Evolutionary conservation across 1,284 basidiomycete genomes (phyloP).

Genomic region (Apiotrichum siamense): DNA sequence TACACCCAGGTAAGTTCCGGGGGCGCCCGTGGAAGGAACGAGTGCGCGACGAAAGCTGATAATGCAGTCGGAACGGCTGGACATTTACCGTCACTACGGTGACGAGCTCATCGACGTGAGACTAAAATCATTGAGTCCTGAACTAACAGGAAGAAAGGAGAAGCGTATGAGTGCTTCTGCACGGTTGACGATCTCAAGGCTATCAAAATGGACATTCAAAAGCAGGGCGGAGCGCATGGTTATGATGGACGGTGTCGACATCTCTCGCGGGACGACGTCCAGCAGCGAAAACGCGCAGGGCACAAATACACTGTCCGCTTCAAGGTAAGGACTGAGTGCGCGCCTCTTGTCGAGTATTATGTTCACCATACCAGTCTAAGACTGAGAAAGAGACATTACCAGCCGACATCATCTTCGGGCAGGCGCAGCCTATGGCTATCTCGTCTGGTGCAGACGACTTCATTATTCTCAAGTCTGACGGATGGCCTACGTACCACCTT

Average conservation of each 20-base stretch:
- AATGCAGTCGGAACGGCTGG: slow-evolving; percentile 75
- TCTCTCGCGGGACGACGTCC: slow-evolving; percentile 76
- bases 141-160: slow-evolving; percentile 59
- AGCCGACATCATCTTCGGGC: slow-evolving; percentile 30
- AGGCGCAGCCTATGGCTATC: slow-evolving; percentile 21
- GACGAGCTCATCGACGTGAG: slow-evolving; percentile 67
- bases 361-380: slow-evolving; percentile 14
- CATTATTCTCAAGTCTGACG: slow-evolving; percentile 84
- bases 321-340: slow-evolving; percentile 58
- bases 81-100: slow-evolving; percentile 72
- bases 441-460: slow-evolving; percentile 63
- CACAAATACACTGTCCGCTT: slow-evolving; percentile 77
- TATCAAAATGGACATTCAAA: slow-evolving; percentile 62
- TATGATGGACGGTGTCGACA: slow-evolving; percentile 83
- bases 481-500: slow-evolving; percentile 93
- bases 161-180: slow-evolving; percentile 95
- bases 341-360: neutral
- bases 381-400: slow-evolving; percentile 18
- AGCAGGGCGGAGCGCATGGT: slow-evolving; percentile 63
- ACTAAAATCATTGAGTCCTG: neutral
- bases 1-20: slow-evolving; percentile 75
- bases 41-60: too few relatives aligned
- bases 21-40: too few relatives aligned
- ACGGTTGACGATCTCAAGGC: slow-evolving; percentile 60
- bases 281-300: slow-evolving; percentile 63